phyloP scores from a whole-genome alignment of 768 basidiomycete species.

The Asterophora lycoperdoides region DNA sequence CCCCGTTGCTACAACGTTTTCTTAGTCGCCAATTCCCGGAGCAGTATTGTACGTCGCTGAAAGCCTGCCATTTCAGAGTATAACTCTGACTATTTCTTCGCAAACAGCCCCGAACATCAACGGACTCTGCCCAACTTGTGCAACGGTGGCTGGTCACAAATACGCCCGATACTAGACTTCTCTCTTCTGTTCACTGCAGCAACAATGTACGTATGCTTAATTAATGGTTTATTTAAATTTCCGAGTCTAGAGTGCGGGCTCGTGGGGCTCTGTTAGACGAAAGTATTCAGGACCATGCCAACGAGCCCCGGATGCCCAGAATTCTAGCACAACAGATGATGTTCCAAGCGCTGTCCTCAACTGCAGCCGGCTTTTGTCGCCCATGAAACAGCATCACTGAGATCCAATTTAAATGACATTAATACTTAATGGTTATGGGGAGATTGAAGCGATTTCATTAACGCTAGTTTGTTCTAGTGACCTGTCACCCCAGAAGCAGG shows the following conservation, averaged over 20 bases:
- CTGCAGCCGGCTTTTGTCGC: too few relatives aligned
- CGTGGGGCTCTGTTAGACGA: too few relatives aligned
- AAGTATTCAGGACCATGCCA: too few relatives aligned
- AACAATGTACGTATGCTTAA: not conserved
- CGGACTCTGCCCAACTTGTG: slow-evolving; percentile 38
- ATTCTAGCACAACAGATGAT: too few relatives aligned
- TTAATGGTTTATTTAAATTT: not conserved
- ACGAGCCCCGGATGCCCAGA: too few relatives aligned
- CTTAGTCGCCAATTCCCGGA: slow-evolving; percentile 41
- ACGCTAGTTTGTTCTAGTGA: too few relatives aligned
- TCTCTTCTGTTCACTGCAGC: not conserved
- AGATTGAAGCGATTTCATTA: slow-evolving; percentile 1
- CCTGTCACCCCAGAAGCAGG: too few relatives aligned
- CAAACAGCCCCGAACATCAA: slow-evolving; percentile 40
- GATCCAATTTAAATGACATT: too few relatives aligned
- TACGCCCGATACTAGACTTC: slow-evolving; percentile 3
- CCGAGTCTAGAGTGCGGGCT: too few relatives aligned
- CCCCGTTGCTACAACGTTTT: slow-evolving; percentile 4
- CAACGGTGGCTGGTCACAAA: slow-evolving; percentile 11
- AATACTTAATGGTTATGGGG: too few relatives aligned
- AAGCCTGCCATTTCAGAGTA: not conserved
- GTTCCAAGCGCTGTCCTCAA: too few relatives aligned
- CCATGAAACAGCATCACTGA: not conserved
- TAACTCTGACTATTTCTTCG: not conserved
- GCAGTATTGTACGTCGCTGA: slow-evolving; percentile 38